A percentile compares a stretch with the other conserved stretches of the same genome.
Conservation (phyloP, 2,329 filamentous ascomycete genomes). For the Colletotrichum sojae region DNA sequence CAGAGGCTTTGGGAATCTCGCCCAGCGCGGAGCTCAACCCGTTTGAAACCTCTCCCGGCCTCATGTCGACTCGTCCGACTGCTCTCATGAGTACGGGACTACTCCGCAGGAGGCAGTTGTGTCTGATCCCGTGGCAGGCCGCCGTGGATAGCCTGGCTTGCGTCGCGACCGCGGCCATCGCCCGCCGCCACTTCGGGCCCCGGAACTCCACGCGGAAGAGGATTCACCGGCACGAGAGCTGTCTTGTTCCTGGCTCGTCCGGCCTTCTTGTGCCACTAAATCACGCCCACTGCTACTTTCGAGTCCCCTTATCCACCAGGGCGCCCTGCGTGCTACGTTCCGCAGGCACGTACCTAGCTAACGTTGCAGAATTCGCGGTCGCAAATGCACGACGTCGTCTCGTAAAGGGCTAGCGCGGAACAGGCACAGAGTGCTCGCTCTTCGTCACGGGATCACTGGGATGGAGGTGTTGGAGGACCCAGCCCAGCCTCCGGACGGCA, state of each 20-base stretch:
- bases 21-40: background rate
- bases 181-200: constrained; percentile 9
- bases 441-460: constrained; percentile 6
- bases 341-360: constrained; percentile 13
- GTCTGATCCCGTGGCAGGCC: background rate
- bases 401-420: background rate
- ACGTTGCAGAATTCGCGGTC: constrained; percentile 7
- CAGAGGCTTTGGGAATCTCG: constrained; percentile 22
- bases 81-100: background rate
- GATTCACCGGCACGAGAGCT: constrained; percentile 18
- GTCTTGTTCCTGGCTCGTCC: constrained; percentile 8
- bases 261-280: background rate
- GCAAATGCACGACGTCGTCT: constrained; percentile 17
- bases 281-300: background rate
- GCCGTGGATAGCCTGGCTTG: constrained; percentile 20
- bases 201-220: constrained; percentile 15
- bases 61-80: background rate
- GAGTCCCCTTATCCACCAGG: background rate
- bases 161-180: constrained; percentile 10
- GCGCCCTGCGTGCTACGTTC: constrained; percentile 5
- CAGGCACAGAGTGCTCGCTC: background rate
- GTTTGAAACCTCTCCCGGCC: constrained; percentile 1
- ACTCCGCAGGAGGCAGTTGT: background rate
- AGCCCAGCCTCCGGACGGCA: constrained; percentile 2
- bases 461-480: background rate